These are phyloP conservation scores for Lipomyces orientalis DNA, from an alignment of 805 yeast genomes.

Conservation along the genomic window DNA sequence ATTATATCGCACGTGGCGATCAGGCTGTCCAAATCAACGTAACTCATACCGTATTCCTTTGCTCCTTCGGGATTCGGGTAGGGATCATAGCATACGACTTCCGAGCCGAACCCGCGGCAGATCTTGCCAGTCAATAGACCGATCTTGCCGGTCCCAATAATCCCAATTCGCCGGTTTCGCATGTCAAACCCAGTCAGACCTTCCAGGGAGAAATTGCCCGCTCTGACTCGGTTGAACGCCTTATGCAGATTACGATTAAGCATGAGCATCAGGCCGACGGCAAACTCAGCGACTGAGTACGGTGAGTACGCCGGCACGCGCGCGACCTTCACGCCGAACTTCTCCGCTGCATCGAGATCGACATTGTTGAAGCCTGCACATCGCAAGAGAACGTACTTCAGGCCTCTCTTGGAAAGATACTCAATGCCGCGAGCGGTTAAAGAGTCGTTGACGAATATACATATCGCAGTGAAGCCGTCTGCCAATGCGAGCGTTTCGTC, in stretches of 20 bases:
- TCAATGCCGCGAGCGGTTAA: slow-evolving; percentile 31
- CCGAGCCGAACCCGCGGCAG: slow-evolving; percentile 53
- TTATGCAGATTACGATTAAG: slow-evolving; percentile 41
- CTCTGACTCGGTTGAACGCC: slow-evolving; percentile 41
- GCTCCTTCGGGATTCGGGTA: slow-evolving; percentile 42
- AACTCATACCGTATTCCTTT: slow-evolving; percentile 47
- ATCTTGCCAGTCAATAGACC: slow-evolving; percentile 53
- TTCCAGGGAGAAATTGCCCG: slow-evolving; percentile 41
- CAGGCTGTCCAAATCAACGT: slow-evolving; percentile 51
- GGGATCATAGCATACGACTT: slow-evolving; percentile 52
- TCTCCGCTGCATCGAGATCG: slow-evolving; percentile 38
- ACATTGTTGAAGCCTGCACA: slow-evolving; percentile 43
- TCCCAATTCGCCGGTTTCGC: slow-evolving; percentile 52
- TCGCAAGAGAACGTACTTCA: slow-evolving; percentile 37
- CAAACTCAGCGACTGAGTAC: slow-evolving; percentile 43
- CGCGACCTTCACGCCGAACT: slow-evolving; percentile 39
- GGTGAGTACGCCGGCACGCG: slow-evolving; percentile 43
- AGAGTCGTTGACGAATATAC: slow-evolving; percentile 40
- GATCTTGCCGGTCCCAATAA: slow-evolving; percentile 57
- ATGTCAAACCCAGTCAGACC: slow-evolving; percentile 42
- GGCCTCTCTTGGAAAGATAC: slow-evolving; percentile 32
- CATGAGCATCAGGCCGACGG: slow-evolving; percentile 41
- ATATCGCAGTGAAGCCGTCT: slow-evolving; percentile 37
- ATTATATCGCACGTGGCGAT: slow-evolving; percentile 50
- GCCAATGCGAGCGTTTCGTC: slow-evolving; percentile 38